These are phyloP conservation scores for Globisporangium megalacanthum DNA, from an alignment of 352 stramenopile species.

Conservation along the genomic window DNA sequence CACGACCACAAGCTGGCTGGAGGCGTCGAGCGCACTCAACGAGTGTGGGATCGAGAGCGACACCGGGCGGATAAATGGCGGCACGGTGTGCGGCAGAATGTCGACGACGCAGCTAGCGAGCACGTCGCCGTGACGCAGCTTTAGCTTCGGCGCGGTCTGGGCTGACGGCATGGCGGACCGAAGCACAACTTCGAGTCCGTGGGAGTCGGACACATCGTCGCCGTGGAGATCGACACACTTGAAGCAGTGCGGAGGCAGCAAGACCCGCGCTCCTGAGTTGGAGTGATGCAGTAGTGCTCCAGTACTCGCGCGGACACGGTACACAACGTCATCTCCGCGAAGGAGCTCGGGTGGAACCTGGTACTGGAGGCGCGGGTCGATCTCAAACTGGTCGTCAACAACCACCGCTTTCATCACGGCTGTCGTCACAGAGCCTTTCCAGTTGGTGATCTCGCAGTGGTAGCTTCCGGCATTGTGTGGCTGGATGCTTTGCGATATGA, in stretches of 20 bases:
- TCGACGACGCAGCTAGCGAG: conserved; percentile 46
- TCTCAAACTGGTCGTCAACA: conserved; percentile 32
- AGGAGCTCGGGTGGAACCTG: conserved; percentile 22
- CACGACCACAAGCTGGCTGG: conserved; percentile 17
- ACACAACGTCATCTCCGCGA: conserved; percentile 14
- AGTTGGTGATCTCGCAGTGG: conserved; percentile 55
- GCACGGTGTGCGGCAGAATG: conserved; percentile 29
- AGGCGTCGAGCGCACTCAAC: conserved; percentile 8
- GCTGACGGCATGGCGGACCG: conserved; percentile 1
- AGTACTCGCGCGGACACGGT: conserved; percentile 28
- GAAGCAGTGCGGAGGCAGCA: conserved; percentile 52
- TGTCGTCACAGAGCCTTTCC: conserved; percentile 28
- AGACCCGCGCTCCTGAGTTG: conserved; percentile 23
- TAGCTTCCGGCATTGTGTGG: conserved; percentile 53
- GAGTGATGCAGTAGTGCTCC: conserved; percentile 30
- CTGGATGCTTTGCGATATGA: conserved; percentile 47
- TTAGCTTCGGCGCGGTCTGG: not conserved
- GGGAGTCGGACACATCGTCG: conserved; percentile 37
- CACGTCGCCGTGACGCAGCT: conserved; percentile 18
- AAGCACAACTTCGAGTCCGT: conserved; percentile 48
- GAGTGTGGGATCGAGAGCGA: conserved; percentile 28
- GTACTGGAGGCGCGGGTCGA: conserved; percentile 38
- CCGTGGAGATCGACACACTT: conserved; percentile 31
- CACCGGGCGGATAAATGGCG: conserved; percentile 18
- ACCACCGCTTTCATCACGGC: conserved; percentile 34